These are phyloP conservation scores for Penicillium brevicompactum DNA, from an alignment of 2,329 filamentous ascomycete genomes.

Conservation along the genomic window DNA sequence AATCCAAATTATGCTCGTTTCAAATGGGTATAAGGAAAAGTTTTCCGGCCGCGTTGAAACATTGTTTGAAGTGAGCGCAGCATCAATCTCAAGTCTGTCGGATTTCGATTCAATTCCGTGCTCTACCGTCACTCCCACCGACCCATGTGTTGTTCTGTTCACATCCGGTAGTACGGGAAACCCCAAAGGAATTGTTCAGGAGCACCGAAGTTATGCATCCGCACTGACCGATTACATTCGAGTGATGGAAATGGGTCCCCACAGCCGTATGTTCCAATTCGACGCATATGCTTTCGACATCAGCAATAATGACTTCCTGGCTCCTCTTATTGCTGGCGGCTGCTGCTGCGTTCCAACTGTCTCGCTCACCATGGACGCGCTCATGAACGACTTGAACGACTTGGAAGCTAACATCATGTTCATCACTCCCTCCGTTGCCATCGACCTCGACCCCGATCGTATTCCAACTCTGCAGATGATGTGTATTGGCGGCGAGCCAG, in stretches of 20 bases:
- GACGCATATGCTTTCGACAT: slow-evolving; percentile 33
- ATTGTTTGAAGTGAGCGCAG: slow-evolving; percentile 14
- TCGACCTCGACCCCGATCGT: slow-evolving; percentile 20
- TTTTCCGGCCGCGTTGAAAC: slow-evolving; percentile 10
- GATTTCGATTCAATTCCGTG: background rate
- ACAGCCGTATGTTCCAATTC: slow-evolving; percentile 29
- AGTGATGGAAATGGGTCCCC: slow-evolving; percentile 17
- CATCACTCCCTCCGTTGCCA: slow-evolving; percentile 28
- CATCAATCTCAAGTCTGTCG: slow-evolving; percentile 6
- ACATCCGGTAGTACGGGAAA: slow-evolving; percentile 31
- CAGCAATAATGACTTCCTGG: slow-evolving; percentile 29
- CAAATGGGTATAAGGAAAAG: slow-evolving; percentile 7
- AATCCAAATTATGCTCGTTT: slow-evolving; percentile 67
- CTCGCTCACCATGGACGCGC: slow-evolving; percentile 11
- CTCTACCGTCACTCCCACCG: slow-evolving; percentile 11
- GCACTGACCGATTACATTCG: slow-evolving; percentile 24
- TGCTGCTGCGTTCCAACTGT: slow-evolving; percentile 30
- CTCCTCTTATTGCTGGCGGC: slow-evolving; percentile 24
- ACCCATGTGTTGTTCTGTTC: slow-evolving; percentile 27
- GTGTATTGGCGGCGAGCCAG: slow-evolving; percentile 30
- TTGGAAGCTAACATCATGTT: slow-evolving; percentile 28
- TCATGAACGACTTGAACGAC: slow-evolving; percentile 19
- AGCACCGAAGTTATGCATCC: slow-evolving; percentile 26
- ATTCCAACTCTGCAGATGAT: slow-evolving; percentile 23
- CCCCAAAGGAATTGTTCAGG: slow-evolving; percentile 31